Base-by-base conservation (phyloP, 352 stramenopile genomes). In the Plasmopara halstedii region DNA sequence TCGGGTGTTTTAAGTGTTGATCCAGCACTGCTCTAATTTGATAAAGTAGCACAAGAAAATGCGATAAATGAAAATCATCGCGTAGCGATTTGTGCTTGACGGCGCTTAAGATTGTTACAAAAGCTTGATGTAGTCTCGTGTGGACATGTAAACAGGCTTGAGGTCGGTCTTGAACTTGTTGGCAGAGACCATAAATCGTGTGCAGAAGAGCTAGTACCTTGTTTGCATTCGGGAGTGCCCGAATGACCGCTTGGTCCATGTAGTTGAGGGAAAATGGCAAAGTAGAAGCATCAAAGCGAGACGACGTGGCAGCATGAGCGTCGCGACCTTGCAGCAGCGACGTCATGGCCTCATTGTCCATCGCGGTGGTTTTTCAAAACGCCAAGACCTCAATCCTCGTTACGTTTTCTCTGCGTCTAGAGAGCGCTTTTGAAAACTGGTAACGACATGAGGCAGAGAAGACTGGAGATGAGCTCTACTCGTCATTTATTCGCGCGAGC, bases 1-100 rank as follows among this genome's bases (percentile, higher is more conserved):
- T 67, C 0, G 45, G 41, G 4, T 74, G 62, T 9, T 56, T 50
- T n/a, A 73, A 17, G 29, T 82, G 70, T 49, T 74, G 64, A 43
- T 66, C 60, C 10, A 79, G 38, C 0, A 65, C 34, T 7, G 42
- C 42, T 47, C 67, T 69, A n/a, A 85, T 58, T 27, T 67, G 55
- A 13, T 64, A 56, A 3, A 88, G 48, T 4, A 88, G 34, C n/a
- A 56, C 23, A n/a, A 66, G 69, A 36, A 71, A 80, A 22, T 59
- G 42, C 4, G 48, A 21, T 0, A 81, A 39, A 2, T 58, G 46
- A 34, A 78, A 75, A 18, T 29, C 39, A 9, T 35, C 34, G 5
- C 31, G 25, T 29, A 73, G 42, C 25, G 50, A 40, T 2, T 39
- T 42, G 26, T 63, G 61, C 40, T 65, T 62, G 11, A 58, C 61